Conservation (phyloP, 1,284 basidiomycete species). For the Naganishia liquefaciens region DNA sequence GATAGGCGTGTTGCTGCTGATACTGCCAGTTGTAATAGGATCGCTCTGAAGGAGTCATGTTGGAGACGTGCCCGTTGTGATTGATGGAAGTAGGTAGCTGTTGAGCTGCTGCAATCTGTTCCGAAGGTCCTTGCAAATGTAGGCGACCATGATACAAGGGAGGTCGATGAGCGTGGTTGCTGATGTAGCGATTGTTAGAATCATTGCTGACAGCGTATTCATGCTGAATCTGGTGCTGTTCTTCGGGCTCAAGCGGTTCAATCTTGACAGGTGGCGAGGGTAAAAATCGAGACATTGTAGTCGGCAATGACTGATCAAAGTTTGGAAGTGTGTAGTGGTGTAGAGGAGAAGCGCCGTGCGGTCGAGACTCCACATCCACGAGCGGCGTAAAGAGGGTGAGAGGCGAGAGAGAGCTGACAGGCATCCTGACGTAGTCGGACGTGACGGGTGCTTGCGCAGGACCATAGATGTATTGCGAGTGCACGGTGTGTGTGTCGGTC, state of each 20-base stretch:
- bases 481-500: no score
- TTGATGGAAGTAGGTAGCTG: conserved; percentile 3
- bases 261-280: background rate
- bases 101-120: background rate
- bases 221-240: background rate
- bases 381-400: background rate
- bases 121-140: conserved; percentile 3
- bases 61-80: background rate
- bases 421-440: background rate
- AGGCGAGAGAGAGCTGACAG: background rate
- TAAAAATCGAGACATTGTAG: conserved; percentile 13
- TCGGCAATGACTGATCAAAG: background rate
- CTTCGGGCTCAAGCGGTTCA: conserved; percentile 5
- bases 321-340: background rate
- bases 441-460: background rate
- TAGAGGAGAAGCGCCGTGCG: background rate
- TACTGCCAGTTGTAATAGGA: conserved; percentile 16
- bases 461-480: background rate
- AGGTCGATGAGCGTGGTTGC: background rate
- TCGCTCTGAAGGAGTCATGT: background rate
- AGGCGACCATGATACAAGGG: conserved; percentile 8
- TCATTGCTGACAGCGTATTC: background rate
- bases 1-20: conserved; percentile 14
- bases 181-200: background rate
- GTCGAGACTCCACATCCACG: background rate